Evolutionary conservation across 208 protist species (phyloP).

Genomic region (Wallacemonas rigidus): DNA sequence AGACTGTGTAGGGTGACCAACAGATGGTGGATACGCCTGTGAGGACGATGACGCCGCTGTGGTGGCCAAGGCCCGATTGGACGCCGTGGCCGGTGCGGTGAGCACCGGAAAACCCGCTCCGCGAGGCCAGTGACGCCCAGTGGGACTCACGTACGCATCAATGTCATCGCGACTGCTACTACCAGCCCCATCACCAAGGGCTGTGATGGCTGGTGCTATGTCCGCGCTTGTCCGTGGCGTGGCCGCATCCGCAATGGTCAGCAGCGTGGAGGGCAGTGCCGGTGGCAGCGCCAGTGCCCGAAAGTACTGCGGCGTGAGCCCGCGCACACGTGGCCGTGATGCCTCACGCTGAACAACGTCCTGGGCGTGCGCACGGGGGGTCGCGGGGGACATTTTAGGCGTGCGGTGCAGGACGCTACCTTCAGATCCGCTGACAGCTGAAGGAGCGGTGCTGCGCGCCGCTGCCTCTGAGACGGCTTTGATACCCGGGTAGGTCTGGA

Average conservation of each 20-base stretch:
- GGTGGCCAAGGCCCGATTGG: background rate
- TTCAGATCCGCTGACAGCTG: background rate
- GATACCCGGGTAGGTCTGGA: slow-evolving; percentile 10
- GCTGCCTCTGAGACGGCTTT: background rate
- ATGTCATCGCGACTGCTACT: slow-evolving; percentile 9
- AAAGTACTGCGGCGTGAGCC: slow-evolving; percentile 73
- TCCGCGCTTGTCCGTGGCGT: background rate
- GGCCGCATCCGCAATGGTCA: slow-evolving; percentile 39
- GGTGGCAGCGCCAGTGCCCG: slow-evolving; percentile 31
- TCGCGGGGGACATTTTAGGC: too few species aligned
- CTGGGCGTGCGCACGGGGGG: background rate
- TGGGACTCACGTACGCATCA: slow-evolving; percentile 28
- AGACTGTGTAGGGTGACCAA: slow-evolving; percentile 3
- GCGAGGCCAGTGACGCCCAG: slow-evolving; percentile 1
- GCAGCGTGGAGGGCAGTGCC: slow-evolving; percentile 13
- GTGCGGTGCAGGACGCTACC: background rate
- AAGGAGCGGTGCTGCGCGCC: background rate
- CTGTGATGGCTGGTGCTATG: background rate
- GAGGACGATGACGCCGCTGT: background rate
- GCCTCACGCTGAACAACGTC: background rate
- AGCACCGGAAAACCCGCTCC: background rate
- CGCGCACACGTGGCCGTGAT: background rate
- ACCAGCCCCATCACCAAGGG: background rate
- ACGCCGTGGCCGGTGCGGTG: background rate
- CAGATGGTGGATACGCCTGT: slow-evolving; percentile 6